Percentiles rank a stretch among this genome's conserved stretches.
Evolutionary conservation across 495 filamentous ascomycete species (phyloP).

Genomic region (Neurospora sp.): DNA sequence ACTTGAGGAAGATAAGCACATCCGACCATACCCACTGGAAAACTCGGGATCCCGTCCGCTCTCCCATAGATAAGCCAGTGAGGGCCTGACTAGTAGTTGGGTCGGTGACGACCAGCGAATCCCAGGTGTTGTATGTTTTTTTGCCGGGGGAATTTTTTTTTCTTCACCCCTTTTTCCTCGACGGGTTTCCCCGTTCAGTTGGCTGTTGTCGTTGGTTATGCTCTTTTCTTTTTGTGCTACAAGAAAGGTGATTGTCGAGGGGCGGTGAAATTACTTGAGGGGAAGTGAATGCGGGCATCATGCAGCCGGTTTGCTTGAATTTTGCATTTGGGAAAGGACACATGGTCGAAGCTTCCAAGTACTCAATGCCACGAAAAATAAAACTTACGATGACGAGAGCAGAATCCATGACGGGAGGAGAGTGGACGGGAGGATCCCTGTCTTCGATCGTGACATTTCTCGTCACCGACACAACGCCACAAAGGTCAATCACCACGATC

Average conservation of each 20-base stretch:
- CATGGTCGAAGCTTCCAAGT: background rate
- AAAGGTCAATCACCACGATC: background rate
- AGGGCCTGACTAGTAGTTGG: constrained; percentile 30
- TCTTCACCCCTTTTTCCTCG: background rate
- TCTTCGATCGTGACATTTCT: background rate
- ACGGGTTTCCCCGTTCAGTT: background rate
- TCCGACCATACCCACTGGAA: too few species aligned
- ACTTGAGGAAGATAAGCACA: fast-evolving
- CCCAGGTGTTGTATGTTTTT: constrained; percentile 17
- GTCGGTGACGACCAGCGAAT: constrained; percentile 35
- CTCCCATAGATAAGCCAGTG: too few species aligned
- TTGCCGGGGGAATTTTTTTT: too few species aligned
- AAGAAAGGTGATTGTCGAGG: background rate
- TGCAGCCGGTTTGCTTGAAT: too few species aligned
- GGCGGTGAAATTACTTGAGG: too few species aligned
- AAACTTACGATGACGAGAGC: too few species aligned
- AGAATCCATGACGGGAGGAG: too few species aligned
- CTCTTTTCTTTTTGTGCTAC: background rate
- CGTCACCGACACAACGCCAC: background rate
- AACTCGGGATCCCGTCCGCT: too few species aligned
- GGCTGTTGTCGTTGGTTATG: background rate
- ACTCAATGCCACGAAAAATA: too few species aligned
- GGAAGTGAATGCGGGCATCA: background rate
- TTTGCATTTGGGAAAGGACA: too few species aligned
- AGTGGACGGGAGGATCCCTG: too few species aligned